Evolutionary conservation across 208 protist species (phyloP), one percentile per base, ranked within the genome.

Genomic region (Leishmania lainsoni): DNA sequence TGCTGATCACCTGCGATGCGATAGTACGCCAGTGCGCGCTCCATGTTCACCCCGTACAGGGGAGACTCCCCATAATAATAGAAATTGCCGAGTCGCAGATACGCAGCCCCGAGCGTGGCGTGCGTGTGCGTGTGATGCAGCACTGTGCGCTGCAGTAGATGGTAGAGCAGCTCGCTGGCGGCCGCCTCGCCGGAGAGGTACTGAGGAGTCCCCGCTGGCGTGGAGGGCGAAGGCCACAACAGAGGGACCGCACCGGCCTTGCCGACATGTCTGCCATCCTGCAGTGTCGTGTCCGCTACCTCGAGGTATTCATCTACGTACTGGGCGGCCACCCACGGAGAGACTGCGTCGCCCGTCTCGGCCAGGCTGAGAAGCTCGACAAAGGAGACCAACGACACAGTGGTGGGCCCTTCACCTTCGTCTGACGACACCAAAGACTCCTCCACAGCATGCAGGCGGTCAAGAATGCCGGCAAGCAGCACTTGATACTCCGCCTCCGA

Each of bases 1-100:
- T 74, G 58, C 1, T 52, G 65, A 26, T 88, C 88, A 14, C 86
- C 86, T 26, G 90, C 90, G 45, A 83, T 70, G 51, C 88, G 81
- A 83, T 97, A 97, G 78, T 93, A 88, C 59, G 89, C 56, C 72
- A 97, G 69, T 48, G 91, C 91, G 8, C 81, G 78, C 10, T 73
- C 58, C 82, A 91, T 83, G 80, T 89, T 81, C 9, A 87, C 76
- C 16, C 90, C 93, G 29, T 92, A 73, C 65, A 89, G 54, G 39
- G 71, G 75, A 4, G 88, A 90, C 78, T 92, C 86, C 59, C 93
- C 93, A 68, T 92, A 75, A 76, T 92, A 95, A 83, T 87, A 94
- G 78, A 95, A 91, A 65, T 95, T 88, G 51, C 91, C 93, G 1
- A 97, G 87, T 3, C 88, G 89, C 73, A 94, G 78, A 69, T 90